These are phyloP conservation scores for Phaeotremella skinneri DNA, from an alignment of 768 basidiomycete species.

Conservation along the genomic window DNA sequence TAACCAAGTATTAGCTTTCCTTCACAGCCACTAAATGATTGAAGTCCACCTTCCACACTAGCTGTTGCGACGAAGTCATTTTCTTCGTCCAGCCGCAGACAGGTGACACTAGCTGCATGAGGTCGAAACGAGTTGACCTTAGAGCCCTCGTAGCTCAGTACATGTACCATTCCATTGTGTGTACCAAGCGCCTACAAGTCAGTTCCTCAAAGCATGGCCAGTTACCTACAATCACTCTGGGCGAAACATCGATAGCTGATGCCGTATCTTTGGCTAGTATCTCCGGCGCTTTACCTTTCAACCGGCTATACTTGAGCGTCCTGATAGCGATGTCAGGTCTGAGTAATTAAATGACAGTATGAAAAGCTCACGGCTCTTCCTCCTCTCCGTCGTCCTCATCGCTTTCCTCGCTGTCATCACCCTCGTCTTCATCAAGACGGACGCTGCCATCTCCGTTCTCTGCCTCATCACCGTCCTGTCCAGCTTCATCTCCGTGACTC, in stretches of 20 bases:
- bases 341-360: not conserved
- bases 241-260: conserved; percentile 73
- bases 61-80: conserved; percentile 89
- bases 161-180: conserved; percentile 85
- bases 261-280: conserved; percentile 85
- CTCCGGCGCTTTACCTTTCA: conserved; percentile 69
- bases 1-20: conserved; percentile 46
- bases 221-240: conserved; percentile 65
- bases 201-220: not conserved
- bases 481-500: conserved; percentile 9
- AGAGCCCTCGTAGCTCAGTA: conserved; percentile 73
- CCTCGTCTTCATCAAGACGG: conserved; percentile 29
- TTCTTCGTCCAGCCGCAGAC: conserved; percentile 77
- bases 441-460: conserved; percentile 46
- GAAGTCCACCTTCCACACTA: conserved; percentile 78
- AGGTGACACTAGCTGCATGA: conserved; percentile 80
- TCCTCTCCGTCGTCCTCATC: conserved; percentile 68
- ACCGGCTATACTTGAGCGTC: conserved; percentile 80
- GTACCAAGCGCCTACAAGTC: conserved; percentile 76
- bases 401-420: conserved; percentile 57
- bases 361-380: conserved; percentile 73
- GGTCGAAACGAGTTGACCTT: conserved; percentile 86
- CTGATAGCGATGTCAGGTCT: conserved; percentile 24
- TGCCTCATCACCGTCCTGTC: conserved; percentile 30
- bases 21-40: not conserved